These are phyloP conservation scores for Rhodamnia rubescens DNA, from an alignment of 345 rosid genomes.

Conservation along the genomic window DNA sequence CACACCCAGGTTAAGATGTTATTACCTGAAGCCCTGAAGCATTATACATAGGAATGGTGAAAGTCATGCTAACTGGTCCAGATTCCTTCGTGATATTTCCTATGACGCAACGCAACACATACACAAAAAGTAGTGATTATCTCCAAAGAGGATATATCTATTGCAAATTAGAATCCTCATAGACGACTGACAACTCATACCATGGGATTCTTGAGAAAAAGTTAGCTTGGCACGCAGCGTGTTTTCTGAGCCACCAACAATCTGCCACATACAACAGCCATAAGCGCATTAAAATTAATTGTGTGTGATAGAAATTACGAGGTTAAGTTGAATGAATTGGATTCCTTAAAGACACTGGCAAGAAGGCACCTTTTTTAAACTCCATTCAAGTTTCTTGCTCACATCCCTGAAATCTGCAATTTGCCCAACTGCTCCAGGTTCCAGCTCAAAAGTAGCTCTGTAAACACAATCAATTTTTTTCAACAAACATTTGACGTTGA, in stretches of 20 bases:
- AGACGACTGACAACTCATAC: slow-evolving; percentile 20
- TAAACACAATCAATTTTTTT: background rate
- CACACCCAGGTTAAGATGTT: background rate
- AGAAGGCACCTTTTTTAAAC: slow-evolving; percentile 53
- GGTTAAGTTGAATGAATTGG: background rate
- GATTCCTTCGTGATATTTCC: slow-evolving; percentile 93
- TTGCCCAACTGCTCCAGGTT: slow-evolving; percentile 78
- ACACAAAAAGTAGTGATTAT: background rate
- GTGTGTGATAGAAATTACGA: background rate
- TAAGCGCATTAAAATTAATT: background rate
- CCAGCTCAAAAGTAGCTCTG: slow-evolving; percentile 86
- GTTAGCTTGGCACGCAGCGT: slow-evolving; percentile 89
- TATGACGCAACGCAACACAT: slow-evolving; percentile 13
- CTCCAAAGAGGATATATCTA: background rate
- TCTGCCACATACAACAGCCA: slow-evolving; percentile 20
- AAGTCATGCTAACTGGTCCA: slow-evolving; percentile 97
- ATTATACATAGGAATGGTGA: slow-evolving; percentile 96
- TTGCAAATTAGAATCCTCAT: background rate
- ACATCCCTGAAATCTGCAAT: slow-evolving; percentile 85
- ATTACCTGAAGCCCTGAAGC: slow-evolving; percentile 86
- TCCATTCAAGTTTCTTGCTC: slow-evolving; percentile 88
- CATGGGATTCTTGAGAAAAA: slow-evolving; percentile 84
- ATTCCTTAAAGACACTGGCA: background rate
- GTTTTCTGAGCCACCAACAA: slow-evolving; percentile 88
- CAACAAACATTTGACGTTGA: background rate